Conservation (phyloP, 176 grass and related monocot genomes). For the Lolium rigidum region DNA sequence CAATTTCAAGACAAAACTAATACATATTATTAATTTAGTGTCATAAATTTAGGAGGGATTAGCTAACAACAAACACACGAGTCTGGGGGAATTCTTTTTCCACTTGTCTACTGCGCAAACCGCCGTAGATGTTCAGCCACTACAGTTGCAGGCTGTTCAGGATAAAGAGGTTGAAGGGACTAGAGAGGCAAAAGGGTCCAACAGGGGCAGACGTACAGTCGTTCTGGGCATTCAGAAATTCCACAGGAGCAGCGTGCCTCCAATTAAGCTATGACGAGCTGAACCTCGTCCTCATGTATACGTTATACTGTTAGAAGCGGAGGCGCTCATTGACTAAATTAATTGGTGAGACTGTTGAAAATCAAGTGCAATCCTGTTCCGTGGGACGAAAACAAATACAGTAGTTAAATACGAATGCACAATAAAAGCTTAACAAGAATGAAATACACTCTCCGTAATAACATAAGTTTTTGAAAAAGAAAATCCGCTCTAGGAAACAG, state of each 20-base stretch:
- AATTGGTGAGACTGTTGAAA: constrained; percentile 24
- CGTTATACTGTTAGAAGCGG: not conserved
- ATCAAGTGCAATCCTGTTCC: not conserved
- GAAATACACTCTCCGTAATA: not conserved
- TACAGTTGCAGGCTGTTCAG: constrained; percentile 26
- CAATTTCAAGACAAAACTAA: no score
- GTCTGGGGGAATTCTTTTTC: not conserved
- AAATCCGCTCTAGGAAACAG: no score
- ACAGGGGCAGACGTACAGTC: not conserved
- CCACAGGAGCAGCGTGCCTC: constrained; percentile 15
- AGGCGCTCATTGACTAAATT: not conserved
- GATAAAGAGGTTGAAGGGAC: constrained; percentile 39
- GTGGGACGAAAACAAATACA: not conserved
- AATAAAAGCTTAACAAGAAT: not conserved
- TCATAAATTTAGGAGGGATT: no score
- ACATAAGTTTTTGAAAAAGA: no score
- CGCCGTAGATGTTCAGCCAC: not conserved
- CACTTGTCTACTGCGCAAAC: not conserved
- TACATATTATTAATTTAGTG: no score
- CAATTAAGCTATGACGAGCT: not conserved
- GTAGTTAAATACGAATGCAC: not conserved
- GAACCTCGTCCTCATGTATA: not conserved
- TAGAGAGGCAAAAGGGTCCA: constrained; percentile 29
- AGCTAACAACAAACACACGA: not conserved
- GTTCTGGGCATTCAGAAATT: constrained; percentile 39